phyloP scores from a whole-genome alignment of 331 rosid species.

The Quercus tomentella region DNA sequence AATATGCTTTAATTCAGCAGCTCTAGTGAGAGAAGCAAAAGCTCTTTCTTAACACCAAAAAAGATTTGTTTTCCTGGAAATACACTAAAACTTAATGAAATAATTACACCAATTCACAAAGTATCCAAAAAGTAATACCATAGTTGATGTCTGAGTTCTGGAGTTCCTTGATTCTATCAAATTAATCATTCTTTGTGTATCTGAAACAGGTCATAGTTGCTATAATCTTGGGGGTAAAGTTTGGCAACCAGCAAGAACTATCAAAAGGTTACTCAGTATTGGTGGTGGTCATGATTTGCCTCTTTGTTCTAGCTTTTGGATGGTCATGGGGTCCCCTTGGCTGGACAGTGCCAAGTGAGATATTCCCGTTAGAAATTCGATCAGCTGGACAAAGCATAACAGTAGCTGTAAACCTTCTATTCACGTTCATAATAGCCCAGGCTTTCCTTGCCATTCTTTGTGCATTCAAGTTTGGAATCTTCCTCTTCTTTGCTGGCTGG shows the following conservation, averaged over 20 bases:
- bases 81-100: neutral
- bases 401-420: conserved; percentile 79
- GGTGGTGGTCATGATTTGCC: conserved; percentile 62
- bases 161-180: neutral
- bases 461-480: conserved; percentile 60
- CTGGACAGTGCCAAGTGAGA: conserved; percentile 92
- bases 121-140: neutral
- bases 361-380: conserved; percentile 71
- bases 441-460: conserved; percentile 70
- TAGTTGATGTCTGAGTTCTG: neutral
- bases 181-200: conserved; percentile 5
- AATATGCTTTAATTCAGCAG: neutral
- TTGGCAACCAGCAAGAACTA: conserved; percentile 47
- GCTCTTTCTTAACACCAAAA: neutral
- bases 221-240: conserved; percentile 60
- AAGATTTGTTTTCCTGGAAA: neutral
- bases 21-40: neutral
- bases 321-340: conserved; percentile 97
- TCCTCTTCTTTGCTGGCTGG: conserved; percentile 92
- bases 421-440: conserved; percentile 76
- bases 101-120: neutral
- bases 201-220: conserved; percentile 70
- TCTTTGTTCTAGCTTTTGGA: conserved; percentile 81
- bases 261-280: conserved; percentile 50
- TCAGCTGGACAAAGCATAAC: conserved; percentile 90